phyloP scores from a whole-genome alignment of 2,329 filamentous ascomycete genomes.

The Calonectria crousiana region DNA sequence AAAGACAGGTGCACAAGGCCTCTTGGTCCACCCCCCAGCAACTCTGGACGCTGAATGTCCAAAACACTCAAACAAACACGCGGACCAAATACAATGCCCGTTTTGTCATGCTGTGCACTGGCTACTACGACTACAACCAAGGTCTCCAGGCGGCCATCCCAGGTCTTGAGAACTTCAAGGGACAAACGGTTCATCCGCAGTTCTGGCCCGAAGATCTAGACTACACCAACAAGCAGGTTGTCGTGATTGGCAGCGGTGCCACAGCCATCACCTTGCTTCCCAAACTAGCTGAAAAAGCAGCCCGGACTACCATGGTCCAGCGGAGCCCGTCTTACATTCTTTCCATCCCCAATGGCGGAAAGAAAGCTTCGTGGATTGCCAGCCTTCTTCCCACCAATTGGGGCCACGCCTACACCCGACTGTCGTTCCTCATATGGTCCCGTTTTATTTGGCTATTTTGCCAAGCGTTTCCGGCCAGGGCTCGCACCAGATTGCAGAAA shows the following conservation, averaged over 20 bases:
- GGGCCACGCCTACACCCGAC: background rate
- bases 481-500: background rate
- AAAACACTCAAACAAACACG: background rate
- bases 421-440: background rate
- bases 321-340: background rate
- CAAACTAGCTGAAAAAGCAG: background rate
- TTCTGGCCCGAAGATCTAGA: background rate
- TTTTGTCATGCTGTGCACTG: background rate
- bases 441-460: background rate
- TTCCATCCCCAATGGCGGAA: background rate
- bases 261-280: background rate
- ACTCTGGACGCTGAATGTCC: background rate
- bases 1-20: background rate
- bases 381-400: background rate
- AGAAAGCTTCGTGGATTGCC: background rate
- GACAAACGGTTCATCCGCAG: background rate
- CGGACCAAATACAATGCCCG: background rate
- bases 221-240: background rate
- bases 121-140: background rate
- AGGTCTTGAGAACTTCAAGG: background rate
- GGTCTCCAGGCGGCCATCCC: background rate
- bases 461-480: background rate
- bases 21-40: background rate
- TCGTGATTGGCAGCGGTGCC: background rate
- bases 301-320: background rate